Conservation (phyloP, 176 grass and related monocot species). For the Rhynchospora pubera region DNA sequence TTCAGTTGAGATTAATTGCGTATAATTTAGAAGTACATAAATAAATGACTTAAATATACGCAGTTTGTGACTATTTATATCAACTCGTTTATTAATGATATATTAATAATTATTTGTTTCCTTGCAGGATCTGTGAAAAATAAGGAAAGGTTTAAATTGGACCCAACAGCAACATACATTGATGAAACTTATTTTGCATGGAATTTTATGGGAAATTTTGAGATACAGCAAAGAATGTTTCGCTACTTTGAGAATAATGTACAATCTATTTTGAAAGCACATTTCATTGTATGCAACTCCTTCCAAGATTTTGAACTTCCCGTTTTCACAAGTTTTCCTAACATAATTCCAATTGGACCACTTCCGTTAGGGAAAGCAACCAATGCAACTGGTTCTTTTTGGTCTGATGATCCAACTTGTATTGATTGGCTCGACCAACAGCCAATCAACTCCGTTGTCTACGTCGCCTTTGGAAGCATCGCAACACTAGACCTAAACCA, state of each 20-base stretch:
- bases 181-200: not conserved
- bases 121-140: not conserved
- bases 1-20: not conserved
- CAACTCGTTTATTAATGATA: not conserved
- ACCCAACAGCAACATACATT: not conserved
- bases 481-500: constrained; percentile 15
- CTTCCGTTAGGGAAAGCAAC: constrained; percentile 2
- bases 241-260: no score
- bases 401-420: constrained; percentile 33
- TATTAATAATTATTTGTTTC: not conserved
- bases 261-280: no score
- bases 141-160: not conserved
- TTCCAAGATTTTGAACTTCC: constrained; percentile 36
- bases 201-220: no score
- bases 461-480: constrained; percentile 28
- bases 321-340: constrained; percentile 25
- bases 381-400: constrained; percentile 25
- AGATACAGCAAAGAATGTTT: no score
- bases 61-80: not conserved
- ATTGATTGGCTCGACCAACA: constrained; percentile 42
- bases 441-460: no score
- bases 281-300: constrained; percentile 51
- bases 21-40: not conserved
- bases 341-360: not conserved
- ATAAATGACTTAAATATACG: not conserved